Percentiles rank a stretch among this genome's conserved stretches.
Evolutionary conservation across 1,139 yeast genomes (phyloP).

Genomic region (Candida tropicalis): DNA sequence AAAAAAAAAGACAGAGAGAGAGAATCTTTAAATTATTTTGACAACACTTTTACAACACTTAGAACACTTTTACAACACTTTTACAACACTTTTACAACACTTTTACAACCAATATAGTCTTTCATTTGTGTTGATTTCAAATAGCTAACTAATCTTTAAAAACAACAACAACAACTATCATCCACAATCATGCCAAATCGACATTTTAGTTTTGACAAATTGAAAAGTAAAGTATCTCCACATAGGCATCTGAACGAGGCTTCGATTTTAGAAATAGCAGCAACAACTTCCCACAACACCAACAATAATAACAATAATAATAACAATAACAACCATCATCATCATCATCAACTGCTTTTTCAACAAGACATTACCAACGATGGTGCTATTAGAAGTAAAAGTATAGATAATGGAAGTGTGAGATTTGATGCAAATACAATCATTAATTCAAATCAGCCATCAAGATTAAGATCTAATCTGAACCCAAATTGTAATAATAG

Average conservation of each 20-base stretch:
- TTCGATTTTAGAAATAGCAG: slow-evolving; percentile 19
- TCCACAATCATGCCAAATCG: slow-evolving; percentile 1
- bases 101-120: no score
- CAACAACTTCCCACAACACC: slow-evolving; percentile 8
- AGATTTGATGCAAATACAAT: slow-evolving; percentile 1
- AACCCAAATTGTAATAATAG: slow-evolving; percentile 9
- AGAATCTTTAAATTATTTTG: no score
- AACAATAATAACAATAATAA: neutral
- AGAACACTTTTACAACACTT: no score
- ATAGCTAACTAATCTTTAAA: no score
- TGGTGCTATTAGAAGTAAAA: slow-evolving; percentile 6
- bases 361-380: neutral
- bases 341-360: neutral
- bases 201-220: slow-evolving; percentile 22
- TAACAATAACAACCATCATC: neutral
- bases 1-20: no score
- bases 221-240: slow-evolving; percentile 22
- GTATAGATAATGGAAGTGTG: slow-evolving; percentile 5
- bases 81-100: slow-evolving; percentile 2
- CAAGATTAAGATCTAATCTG: slow-evolving; percentile 5
- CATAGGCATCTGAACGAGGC: slow-evolving; percentile 20
- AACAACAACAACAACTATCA: no score
- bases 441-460: neutral
- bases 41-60: no score
- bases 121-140: no score